Evolutionary conservation across 306 rosid species (phyloP).

Genomic region (Vigna angularis): DNA sequence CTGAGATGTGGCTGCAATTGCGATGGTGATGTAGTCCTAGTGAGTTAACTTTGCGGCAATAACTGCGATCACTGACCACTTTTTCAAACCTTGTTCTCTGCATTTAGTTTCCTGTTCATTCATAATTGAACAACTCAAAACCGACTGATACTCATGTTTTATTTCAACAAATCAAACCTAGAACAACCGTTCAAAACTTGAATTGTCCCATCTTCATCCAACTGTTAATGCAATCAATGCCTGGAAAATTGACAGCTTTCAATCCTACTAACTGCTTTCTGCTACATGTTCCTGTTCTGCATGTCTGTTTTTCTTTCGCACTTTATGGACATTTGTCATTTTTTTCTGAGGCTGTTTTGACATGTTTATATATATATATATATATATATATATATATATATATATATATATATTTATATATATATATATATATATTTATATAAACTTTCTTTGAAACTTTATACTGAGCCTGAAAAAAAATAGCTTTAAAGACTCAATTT

Average conservation of each 20-base stretch:
- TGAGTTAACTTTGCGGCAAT: not conserved
- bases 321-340: conserved; percentile 10
- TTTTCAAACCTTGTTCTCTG: not conserved
- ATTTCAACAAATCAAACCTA: not conserved
- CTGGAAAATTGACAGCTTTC: not conserved
- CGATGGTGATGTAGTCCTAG: not conserved
- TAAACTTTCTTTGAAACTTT: not conserved
- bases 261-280: not conserved
- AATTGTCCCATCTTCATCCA: not conserved
- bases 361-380: conserved; percentile 25
- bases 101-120: not conserved
- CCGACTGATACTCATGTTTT: not conserved
- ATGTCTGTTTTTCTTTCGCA: not conserved
- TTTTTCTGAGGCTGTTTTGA: conserved; percentile 20
- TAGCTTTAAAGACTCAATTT: not conserved
- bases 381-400: too few species aligned
- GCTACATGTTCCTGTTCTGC: conserved; percentile 8
- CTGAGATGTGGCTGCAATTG: not conserved
- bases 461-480: too few species aligned
- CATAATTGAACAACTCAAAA: not conserved
- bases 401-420: too few species aligned
- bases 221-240: not conserved
- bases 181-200: not conserved
- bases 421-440: rapidly evolving
- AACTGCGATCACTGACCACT: not conserved